Evolutionary conservation across 2,329 filamentous ascomycete genomes (phyloP).

Genomic region (Volutella citrinella): DNA sequence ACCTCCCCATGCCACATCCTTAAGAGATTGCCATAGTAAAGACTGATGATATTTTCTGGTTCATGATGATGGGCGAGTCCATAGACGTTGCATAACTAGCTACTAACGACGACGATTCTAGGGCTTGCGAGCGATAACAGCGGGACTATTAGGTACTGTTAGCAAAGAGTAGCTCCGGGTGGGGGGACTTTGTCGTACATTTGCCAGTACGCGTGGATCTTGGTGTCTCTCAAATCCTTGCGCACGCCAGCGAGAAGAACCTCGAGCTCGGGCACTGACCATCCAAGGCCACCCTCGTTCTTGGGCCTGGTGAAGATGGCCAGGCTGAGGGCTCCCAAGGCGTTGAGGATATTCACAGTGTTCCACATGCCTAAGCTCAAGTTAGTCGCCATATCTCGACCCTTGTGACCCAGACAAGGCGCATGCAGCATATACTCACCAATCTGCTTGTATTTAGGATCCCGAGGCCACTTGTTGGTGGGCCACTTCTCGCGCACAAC

Average conservation of each 20-base stretch:
- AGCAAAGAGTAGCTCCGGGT: too few species aligned
- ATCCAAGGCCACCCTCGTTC: constrained; percentile 1
- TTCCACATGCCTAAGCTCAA: constrained; percentile 1
- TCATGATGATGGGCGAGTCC: too few species aligned
- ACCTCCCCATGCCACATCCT: too few species aligned
- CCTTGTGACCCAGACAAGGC: too few species aligned
- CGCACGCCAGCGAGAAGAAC: neutral
- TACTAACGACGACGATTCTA: too few species aligned
- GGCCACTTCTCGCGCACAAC: constrained; percentile 12
- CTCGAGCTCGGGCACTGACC: neutral
- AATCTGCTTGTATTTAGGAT: constrained; percentile 16
- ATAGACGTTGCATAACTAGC: too few species aligned
- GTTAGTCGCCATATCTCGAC: too few species aligned
- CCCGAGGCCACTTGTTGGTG: constrained; percentile 7
- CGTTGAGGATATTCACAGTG: neutral
- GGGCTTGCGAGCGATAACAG: too few species aligned
- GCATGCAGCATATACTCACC: too few species aligned
- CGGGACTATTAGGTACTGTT: too few species aligned
- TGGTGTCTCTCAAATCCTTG: neutral
- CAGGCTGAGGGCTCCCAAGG: constrained; percentile 1
- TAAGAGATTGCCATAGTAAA: too few species aligned
- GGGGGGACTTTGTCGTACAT: constrained; percentile 1
- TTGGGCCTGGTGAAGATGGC: constrained; percentile 1
- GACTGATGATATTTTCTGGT: too few species aligned
- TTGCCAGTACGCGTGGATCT: constrained; percentile 3